Evolutionary conservation across 1,139 yeast genomes (phyloP).

Genomic region (Yamadazyma kanchanaburiensis): DNA sequence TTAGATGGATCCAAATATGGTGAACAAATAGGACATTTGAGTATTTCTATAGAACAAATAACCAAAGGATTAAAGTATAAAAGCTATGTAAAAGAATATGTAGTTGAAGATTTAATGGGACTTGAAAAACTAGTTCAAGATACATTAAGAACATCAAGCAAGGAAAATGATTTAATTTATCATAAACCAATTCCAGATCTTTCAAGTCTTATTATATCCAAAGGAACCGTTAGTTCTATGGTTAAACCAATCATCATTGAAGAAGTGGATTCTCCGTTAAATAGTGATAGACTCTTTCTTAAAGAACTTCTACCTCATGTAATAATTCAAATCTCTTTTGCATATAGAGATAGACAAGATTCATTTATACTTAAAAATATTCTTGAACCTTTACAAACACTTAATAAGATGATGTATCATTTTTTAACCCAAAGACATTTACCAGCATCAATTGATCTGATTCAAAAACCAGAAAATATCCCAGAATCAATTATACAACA

Average conservation of each 20-base stretch:
- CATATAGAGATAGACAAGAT: slow-evolving; percentile 66
- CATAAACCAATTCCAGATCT: slow-evolving; percentile 58
- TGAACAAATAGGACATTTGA: slow-evolving; percentile 60
- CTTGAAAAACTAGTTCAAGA: slow-evolving; percentile 42
- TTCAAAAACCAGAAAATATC: slow-evolving; percentile 59
- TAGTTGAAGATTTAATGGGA: slow-evolving; percentile 48
- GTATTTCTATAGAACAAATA: slow-evolving; percentile 29
- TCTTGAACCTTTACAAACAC: slow-evolving; percentile 46
- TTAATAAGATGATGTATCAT: slow-evolving; percentile 46
- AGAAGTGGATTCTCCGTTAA: slow-evolving; percentile 16
- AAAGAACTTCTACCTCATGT: slow-evolving; percentile 60
- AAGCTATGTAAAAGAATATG: slow-evolving; percentile 40
- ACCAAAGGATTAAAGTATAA: slow-evolving; percentile 36
- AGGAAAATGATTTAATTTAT: slow-evolving; percentile 80
- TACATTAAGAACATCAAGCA: slow-evolving; percentile 55
- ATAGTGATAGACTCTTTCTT: slow-evolving; percentile 37
- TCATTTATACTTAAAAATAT: slow-evolving; percentile 51
- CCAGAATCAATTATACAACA: slow-evolving; percentile 59
- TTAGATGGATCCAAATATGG: slow-evolving; percentile 59
- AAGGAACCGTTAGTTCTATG: slow-evolving; percentile 49
- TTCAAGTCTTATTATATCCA: slow-evolving; percentile 28
- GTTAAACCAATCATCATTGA: slow-evolving; percentile 49
- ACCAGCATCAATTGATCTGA: slow-evolving; percentile 63
- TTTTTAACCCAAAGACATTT: slow-evolving; percentile 45
- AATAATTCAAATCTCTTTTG: slow-evolving; percentile 64